These are phyloP conservation scores for Pezicula carpinea DNA, from an alignment of 2,329 filamentous ascomycete genomes.

Conservation along the genomic window DNA sequence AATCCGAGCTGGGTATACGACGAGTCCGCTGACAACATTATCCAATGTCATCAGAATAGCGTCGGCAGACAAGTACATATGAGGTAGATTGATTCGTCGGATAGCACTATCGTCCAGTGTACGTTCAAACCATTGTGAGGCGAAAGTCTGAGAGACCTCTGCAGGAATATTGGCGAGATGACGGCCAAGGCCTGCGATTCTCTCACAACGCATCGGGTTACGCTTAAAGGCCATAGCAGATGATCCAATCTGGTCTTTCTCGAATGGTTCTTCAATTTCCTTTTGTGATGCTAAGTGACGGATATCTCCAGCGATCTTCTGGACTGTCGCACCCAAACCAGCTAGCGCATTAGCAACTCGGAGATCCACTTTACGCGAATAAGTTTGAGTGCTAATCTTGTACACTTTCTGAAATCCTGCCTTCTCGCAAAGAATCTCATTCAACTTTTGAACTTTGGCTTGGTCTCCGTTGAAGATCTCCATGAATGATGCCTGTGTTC, in stretches of 20 bases:
- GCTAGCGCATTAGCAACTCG: slow-evolving; percentile 76
- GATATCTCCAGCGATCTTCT: slow-evolving; percentile 71
- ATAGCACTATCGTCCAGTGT: slow-evolving; percentile 45
- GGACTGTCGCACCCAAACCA: slow-evolving; percentile 73
- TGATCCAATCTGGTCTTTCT: slow-evolving; percentile 71
- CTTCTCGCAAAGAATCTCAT: slow-evolving; percentile 51
- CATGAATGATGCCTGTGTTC: slow-evolving; percentile 53
- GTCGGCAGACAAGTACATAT: slow-evolving; percentile 64
- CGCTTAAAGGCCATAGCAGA: slow-evolving; percentile 52
- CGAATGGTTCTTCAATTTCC: slow-evolving; percentile 80
- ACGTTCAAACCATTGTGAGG: slow-evolving; percentile 69
- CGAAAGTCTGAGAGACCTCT: slow-evolving; percentile 54
- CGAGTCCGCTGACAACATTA: slow-evolving; percentile 60
- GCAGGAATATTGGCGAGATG: slow-evolving; percentile 34
- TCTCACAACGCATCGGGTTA: slow-evolving; percentile 45
- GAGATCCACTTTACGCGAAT: slow-evolving; percentile 78
- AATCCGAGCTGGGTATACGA: slow-evolving; percentile 77
- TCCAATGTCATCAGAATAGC: slow-evolving; percentile 62
- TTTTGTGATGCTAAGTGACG: slow-evolving; percentile 56
- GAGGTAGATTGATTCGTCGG: slow-evolving; percentile 57
- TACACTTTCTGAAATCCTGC: slow-evolving; percentile 47
- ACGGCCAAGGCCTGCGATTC: slow-evolving; percentile 41
- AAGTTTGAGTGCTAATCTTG: slow-evolving; percentile 54
- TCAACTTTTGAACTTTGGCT: slow-evolving; percentile 49
- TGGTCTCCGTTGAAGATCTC: slow-evolving; percentile 45